phyloP scores from a whole-genome alignment of 1,284 basidiomycete species.

The Puccinia horiana region DNA sequence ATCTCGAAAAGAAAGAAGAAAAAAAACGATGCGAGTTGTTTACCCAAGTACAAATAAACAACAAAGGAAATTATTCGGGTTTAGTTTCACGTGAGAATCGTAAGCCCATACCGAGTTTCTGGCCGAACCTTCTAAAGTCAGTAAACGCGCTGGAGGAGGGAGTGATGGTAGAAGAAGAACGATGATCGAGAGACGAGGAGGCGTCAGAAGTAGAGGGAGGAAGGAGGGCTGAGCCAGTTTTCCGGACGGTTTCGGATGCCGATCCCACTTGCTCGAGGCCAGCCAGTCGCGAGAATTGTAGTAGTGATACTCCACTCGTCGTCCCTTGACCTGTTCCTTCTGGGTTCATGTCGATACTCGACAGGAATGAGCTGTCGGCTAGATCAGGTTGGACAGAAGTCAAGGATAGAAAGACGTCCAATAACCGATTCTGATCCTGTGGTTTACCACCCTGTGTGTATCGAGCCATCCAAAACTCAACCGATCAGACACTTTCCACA shows the following conservation, averaged over 20 bases:
- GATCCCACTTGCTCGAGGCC: constrained; percentile 49
- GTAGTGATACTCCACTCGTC: constrained; percentile 39
- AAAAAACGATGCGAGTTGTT: not conserved
- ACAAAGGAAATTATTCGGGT: not conserved
- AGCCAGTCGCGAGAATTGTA: constrained; percentile 51
- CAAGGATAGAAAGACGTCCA: constrained; percentile 85
- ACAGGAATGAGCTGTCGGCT: constrained; percentile 82
- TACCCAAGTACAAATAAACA: not conserved
- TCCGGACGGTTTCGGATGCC: constrained; percentile 1
- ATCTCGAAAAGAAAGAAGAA: too few relatives aligned
- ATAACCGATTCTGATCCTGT: constrained; percentile 78
- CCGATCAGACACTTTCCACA: too few relatives aligned
- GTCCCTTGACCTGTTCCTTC: not conserved
- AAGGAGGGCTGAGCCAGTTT: not conserved
- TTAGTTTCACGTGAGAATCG: constrained; percentile 50
- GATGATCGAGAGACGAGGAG: constrained; percentile 39
- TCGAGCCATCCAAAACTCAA: constrained; percentile 79
- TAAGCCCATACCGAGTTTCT: constrained; percentile 52
- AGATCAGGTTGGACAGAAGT: constrained; percentile 85
- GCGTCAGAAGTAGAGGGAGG: constrained; percentile 50
- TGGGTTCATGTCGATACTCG: constrained; percentile 90
- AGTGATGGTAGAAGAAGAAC: constrained; percentile 7
- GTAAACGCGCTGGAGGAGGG: constrained; percentile 41
- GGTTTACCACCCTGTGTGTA: constrained; percentile 70
- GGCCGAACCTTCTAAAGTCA: constrained; percentile 53